These are phyloP conservation scores for Spatholobus suberectus DNA, from an alignment of 306 rosid species.

Conservation along the genomic window DNA sequence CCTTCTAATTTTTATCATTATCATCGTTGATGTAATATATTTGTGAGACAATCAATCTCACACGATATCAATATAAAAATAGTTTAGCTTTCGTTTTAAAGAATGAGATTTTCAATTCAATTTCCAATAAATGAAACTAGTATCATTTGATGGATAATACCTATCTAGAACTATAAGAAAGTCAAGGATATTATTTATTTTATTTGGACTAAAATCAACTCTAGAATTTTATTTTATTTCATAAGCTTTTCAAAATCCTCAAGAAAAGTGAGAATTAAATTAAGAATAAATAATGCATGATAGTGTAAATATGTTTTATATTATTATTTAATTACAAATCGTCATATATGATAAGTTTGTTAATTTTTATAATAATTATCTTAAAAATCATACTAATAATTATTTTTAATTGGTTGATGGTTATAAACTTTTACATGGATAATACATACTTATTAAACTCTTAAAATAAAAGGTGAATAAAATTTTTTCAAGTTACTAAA, in stretches of 20 bases:
- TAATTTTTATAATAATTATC: not conserved
- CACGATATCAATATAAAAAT: not conserved
- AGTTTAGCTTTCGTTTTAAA: not conserved
- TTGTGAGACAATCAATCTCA: not conserved
- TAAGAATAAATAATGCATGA: not conserved
- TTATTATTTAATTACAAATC: too few relatives aligned
- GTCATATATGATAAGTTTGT: too few relatives aligned
- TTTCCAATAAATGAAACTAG: not conserved
- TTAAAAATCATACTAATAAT: not conserved
- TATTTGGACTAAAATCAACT: not conserved
- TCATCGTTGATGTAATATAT: not conserved
- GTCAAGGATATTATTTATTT: not conserved
- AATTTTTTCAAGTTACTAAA: not conserved
- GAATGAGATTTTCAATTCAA: not conserved
- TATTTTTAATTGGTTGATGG: not conserved
- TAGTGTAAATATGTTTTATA: too few relatives aligned
- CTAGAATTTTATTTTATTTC: not conserved
- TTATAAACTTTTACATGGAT: too few relatives aligned
- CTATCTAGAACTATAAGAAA: not conserved
- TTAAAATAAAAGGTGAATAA: not conserved
- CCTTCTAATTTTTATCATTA: constrained; percentile 16
- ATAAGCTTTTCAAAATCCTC: not conserved
- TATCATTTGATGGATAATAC: not conserved
- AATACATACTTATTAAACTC: not conserved
- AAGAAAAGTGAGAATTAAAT: not conserved